Conservation (phyloP, 805 yeast species). For the Yarrowia phangngaensis region DNA sequence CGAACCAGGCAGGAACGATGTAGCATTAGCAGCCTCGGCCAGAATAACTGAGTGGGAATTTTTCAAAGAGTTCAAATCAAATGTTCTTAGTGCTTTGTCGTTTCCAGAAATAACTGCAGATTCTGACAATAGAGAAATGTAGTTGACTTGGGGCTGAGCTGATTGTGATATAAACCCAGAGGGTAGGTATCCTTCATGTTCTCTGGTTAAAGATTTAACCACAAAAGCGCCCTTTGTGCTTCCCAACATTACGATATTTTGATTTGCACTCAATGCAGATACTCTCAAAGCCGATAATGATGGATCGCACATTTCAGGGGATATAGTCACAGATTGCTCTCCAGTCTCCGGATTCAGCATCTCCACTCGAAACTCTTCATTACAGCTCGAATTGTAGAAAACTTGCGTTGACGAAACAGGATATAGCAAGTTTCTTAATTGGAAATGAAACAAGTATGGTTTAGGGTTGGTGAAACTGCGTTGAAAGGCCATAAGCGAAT, state of each 20-base stretch:
- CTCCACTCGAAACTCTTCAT: constrained; percentile 32
- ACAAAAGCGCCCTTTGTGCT: constrained; percentile 39
- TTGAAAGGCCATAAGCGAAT: constrained; percentile 19
- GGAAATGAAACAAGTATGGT: constrained; percentile 50
- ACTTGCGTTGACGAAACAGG: constrained; percentile 38
- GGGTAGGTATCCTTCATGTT: background rate
- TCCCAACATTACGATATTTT: constrained; percentile 51
- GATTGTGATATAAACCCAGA: background rate
- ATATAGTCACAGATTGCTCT: constrained; percentile 20
- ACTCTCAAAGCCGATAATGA: constrained; percentile 49
- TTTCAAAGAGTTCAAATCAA: constrained; percentile 40
- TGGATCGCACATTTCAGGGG: constrained; percentile 34
- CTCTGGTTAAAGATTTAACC: background rate
- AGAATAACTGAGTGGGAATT: constrained; percentile 32
- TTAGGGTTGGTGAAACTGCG: constrained; percentile 7
- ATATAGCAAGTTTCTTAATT: constrained; percentile 50
- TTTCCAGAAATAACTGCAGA: constrained; percentile 49
- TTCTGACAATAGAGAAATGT: constrained; percentile 3
- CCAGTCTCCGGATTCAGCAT: constrained; percentile 35
- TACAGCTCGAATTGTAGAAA: constrained; percentile 34
- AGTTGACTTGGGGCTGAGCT: background rate
- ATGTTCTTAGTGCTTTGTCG: constrained; percentile 45
- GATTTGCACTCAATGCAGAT: constrained; percentile 49
- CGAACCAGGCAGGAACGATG: constrained; percentile 45
- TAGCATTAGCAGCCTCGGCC: constrained; percentile 51